Evolutionary conservation across 148 eudicot genomes (phyloP).

Genomic region (Salicornia ramosissima): DNA sequence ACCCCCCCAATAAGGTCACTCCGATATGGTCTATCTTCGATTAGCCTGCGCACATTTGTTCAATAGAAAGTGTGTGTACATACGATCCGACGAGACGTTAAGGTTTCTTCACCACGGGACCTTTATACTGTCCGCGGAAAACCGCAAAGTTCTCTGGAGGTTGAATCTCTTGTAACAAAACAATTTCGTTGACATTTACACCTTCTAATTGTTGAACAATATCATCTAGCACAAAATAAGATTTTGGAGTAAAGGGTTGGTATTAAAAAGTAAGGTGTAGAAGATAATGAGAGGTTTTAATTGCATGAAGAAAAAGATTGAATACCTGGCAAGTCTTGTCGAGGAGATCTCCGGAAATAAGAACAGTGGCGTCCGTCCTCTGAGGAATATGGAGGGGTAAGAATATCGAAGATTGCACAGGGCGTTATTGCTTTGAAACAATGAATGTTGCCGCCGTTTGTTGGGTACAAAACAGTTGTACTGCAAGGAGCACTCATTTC

Average conservation of each 20-base stretch:
- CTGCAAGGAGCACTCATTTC: constrained; percentile 90
- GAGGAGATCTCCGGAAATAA: constrained; percentile 38
- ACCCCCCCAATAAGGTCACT: constrained; percentile 5
- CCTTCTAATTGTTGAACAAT: constrained; percentile 38
- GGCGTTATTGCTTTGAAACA: constrained; percentile 86
- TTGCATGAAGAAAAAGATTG: background rate
- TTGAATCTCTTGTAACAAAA: constrained; percentile 46
- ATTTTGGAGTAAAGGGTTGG: background rate
- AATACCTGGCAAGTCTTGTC: constrained; percentile 39
- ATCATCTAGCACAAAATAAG: constrained; percentile 30
- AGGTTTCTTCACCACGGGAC: constrained; percentile 38
- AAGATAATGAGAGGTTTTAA: background rate
- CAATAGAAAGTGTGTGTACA: constrained; percentile 24
- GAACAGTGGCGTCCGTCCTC: constrained; percentile 94
- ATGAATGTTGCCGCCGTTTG: constrained; percentile 89
- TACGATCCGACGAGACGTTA: constrained; percentile 16
- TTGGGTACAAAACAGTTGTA: constrained; percentile 75
- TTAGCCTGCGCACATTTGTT: constrained; percentile 11
- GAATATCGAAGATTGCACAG: constrained; percentile 89
- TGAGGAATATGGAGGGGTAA: constrained; percentile 85
- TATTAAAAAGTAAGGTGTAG: background rate
- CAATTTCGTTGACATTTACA: constrained; percentile 29
- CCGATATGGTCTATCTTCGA: constrained; percentile 9
- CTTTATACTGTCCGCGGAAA: constrained; percentile 39
- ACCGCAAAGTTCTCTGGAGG: constrained; percentile 47